A percentile compares a stretch with the other conserved stretches of the same genome.
These are phyloP conservation scores for Hymenoscyphus scutula DNA, from an alignment of 2,329 filamentous ascomycete species.

Conservation along the genomic window DNA sequence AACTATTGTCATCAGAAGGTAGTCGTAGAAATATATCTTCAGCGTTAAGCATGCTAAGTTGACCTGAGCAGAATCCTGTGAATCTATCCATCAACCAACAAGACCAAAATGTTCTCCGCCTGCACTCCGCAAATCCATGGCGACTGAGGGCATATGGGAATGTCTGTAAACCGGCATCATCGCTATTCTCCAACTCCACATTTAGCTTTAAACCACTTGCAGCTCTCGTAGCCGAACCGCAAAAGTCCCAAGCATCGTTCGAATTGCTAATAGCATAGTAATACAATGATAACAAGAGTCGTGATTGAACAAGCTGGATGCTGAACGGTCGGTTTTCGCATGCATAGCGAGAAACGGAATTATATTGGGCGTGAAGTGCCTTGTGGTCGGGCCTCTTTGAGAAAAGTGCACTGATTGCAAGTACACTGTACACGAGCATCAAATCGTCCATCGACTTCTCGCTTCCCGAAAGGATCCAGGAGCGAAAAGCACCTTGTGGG, in stretches of 20 bases:
- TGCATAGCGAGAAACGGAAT: constrained; percentile 56
- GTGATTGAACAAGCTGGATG: constrained; percentile 65
- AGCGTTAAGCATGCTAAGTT: constrained; percentile 55
- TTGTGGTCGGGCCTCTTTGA: constrained; percentile 46
- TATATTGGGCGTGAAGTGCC: constrained; percentile 46
- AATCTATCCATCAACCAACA: constrained; percentile 68
- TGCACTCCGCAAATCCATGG: constrained; percentile 61
- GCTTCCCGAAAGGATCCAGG: constrained; percentile 49
- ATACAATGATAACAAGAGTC: constrained; percentile 65
- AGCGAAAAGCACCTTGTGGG: constrained; percentile 50
- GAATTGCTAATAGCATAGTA: constrained; percentile 60
- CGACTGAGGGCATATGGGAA: constrained; percentile 58
- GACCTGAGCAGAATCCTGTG: constrained; percentile 55
- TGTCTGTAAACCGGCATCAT: constrained; percentile 39
- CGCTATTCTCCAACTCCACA: constrained; percentile 53
- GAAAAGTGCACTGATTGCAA: constrained; percentile 57
- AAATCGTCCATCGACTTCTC: constrained; percentile 52
- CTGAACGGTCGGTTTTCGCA: constrained; percentile 51
- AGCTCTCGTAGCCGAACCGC: constrained; percentile 59
- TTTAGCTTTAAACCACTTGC: constrained; percentile 62
- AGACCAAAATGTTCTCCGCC: constrained; percentile 70
- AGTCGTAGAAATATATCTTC: constrained; percentile 67
- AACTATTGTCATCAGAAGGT: constrained; percentile 59
- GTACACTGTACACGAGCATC: constrained; percentile 59
- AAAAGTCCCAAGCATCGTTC: constrained; percentile 61